Evolutionary conservation across 768 basidiomycete species (phyloP).

Genomic region (Udeniomyces megalosporus): DNA sequence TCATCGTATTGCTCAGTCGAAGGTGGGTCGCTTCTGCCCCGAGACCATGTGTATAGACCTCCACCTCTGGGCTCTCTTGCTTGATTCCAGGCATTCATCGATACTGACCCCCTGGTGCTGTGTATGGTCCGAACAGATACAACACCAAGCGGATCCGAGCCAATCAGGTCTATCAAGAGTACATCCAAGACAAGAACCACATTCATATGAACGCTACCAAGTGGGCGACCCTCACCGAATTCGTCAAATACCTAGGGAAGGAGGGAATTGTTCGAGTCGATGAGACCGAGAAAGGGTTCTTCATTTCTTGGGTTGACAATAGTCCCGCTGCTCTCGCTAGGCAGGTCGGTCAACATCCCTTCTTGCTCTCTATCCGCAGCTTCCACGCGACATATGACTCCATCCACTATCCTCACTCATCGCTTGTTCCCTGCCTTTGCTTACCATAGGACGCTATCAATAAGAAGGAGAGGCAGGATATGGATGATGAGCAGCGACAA

Average conservation of each 20-base stretch:
- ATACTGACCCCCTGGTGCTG: not conserved
- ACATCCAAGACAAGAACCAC: constrained; percentile 82
- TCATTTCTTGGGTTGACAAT: constrained; percentile 92
- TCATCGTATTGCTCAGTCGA: constrained; percentile 74
- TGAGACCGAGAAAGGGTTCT: constrained; percentile 98
- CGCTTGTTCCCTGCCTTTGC: no score
- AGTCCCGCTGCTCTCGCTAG: constrained; percentile 86
- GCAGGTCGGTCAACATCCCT: constrained; percentile 39
- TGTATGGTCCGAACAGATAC: constrained; percentile 37
- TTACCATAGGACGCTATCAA: constrained; percentile 28
- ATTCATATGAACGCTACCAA: constrained; percentile 91
- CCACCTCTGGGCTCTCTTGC: not conserved
- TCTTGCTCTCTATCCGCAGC: not conserved
- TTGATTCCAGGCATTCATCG: no score
- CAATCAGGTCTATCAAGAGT: constrained; percentile 94
- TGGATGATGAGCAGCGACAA: constrained; percentile 89
- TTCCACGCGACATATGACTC: no score
- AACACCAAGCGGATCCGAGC: constrained; percentile 88
- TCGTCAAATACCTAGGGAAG: constrained; percentile 66
- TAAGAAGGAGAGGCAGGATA: constrained; percentile 82
- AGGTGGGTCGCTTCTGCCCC: constrained; percentile 42
- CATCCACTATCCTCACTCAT: no score
- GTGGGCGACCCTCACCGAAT: constrained; percentile 97
- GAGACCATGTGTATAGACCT: no score
- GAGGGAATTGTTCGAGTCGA: constrained; percentile 75